These are phyloP conservation scores for Wickerhamiella vanderwaltii DNA, from an alignment of 805 yeast genomes.

Conservation along the genomic window DNA sequence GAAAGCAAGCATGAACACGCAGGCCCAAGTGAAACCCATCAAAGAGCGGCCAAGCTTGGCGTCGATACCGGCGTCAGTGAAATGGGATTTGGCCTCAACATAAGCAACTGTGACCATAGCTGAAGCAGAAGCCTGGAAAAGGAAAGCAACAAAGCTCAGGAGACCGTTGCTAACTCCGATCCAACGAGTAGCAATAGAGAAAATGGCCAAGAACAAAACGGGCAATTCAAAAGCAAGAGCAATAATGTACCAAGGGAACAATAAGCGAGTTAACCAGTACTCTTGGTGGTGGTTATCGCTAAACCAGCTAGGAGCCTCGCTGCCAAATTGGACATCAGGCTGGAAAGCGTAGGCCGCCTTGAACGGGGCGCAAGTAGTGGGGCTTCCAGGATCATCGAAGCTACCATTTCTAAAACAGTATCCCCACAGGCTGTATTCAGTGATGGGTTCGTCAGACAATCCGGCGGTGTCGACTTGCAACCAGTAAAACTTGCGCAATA, in stretches of 20 bases:
- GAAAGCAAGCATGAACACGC: slow-evolving; percentile 29
- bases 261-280: slow-evolving; percentile 57
- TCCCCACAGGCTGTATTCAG: slow-evolving; percentile 80
- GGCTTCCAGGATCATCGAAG: slow-evolving; percentile 33
- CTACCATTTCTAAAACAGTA: slow-evolving; percentile 39
- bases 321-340: slow-evolving; percentile 61
- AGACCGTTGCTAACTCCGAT: slow-evolving; percentile 23
- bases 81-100: slow-evolving; percentile 65
- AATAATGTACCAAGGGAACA: slow-evolving; percentile 50
- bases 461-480: slow-evolving; percentile 57
- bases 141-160: slow-evolving; percentile 21
- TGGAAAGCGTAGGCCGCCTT: slow-evolving; percentile 76
- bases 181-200: slow-evolving; percentile 21
- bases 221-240: slow-evolving; percentile 43
- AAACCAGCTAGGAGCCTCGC: slow-evolving; percentile 46
- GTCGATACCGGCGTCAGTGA: slow-evolving; percentile 34
- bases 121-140: slow-evolving; percentile 40
- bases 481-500: slow-evolving; percentile 65
- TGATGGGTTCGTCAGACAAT: slow-evolving; percentile 33
- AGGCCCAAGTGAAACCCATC: slow-evolving; percentile 55
- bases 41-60: slow-evolving; percentile 27
- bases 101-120: slow-evolving; percentile 62
- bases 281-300: slow-evolving; percentile 37
- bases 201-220: slow-evolving; percentile 31
- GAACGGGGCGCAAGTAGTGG: slow-evolving; percentile 40